Evolutionary conservation across 192 early-diverging fungal species (phyloP), one percentile per base, ranked within the genome.

Genomic region (Coemansia sp.): DNA sequence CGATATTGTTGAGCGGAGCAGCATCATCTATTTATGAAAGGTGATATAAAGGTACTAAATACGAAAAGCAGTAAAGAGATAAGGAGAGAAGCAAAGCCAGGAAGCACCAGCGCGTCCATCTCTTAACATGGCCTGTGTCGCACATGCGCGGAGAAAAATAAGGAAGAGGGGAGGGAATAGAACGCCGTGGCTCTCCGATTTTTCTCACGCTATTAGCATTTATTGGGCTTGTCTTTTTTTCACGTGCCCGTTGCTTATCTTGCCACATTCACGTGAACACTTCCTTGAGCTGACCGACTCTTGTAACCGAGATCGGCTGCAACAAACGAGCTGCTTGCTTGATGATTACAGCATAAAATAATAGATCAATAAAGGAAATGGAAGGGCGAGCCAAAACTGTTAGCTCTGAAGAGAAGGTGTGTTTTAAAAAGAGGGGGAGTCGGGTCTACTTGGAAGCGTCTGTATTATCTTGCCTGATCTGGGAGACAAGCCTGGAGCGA

Each of bases 401-500:
- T 40, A 40, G 38, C 38, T 40, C 38, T 40, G 5, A 2, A 45
- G 15, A 1, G 41, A 17, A 17, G 42, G 42, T 17, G 13, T 1
- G 13, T 13, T 10, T 5, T 13, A 0, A 45, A 5, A 45, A 45
- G 4, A 43, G 9, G 29, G 29, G 29, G 29, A 3, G 29, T 29
- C 3, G 15, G 4, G 13, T 45, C 17, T 45, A 45, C 15, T 45
- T 45, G 15, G 42, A 45, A 52, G 49, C 14, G 17, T 36, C 8
- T 17, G 32, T 33, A 4, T 36, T 52, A 6, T 65, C 66, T 45
- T 76, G 40, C 56, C 76, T 82, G 36, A 82, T 77, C 66, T 82
- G 65, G 13, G 74, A 63, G 4, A 77, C 67, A 54, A 77, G 73
- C 68, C 68, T 82, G 25, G 75, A 64, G 43, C 80, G 75, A 15